These are phyloP conservation scores for Populus hybrid DNA, from an alignment of 441 rosid species.

Conservation along the genomic window DNA sequence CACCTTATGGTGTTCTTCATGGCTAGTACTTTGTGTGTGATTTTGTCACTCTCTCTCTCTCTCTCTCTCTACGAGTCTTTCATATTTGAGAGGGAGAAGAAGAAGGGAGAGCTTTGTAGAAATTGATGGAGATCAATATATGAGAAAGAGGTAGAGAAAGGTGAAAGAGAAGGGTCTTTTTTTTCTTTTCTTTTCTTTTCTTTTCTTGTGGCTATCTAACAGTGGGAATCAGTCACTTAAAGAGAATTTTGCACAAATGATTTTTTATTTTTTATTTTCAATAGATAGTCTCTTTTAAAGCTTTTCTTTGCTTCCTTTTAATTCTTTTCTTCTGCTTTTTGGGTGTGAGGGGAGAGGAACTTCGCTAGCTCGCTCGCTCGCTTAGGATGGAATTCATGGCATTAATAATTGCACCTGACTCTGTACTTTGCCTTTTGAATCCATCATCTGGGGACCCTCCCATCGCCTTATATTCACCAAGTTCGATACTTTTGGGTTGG, in stretches of 20 bases:
- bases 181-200: too few relatives aligned
- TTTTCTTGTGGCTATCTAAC: too few relatives aligned
- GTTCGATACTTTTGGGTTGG: slow-evolving; percentile 36
- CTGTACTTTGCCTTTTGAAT: slow-evolving; percentile 71
- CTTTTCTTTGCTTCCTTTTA: background rate
- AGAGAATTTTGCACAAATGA: too few relatives aligned
- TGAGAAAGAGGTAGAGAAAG: slow-evolving; percentile 7
- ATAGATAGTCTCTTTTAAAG: slow-evolving; percentile 9
- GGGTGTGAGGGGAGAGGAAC: background rate
- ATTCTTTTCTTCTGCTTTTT: background rate
- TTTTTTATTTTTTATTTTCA: too few relatives aligned
- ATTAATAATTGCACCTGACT: slow-evolving; percentile 73
- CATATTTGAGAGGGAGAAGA: too few relatives aligned
- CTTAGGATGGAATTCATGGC: slow-evolving; percentile 60
- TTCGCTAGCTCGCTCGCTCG: slow-evolving; percentile 14
- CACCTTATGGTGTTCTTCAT: too few relatives aligned
- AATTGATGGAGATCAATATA: background rate
- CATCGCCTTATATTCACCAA: slow-evolving; percentile 19
- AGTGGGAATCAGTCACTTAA: too few relatives aligned
- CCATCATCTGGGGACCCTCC: slow-evolving; percentile 58
- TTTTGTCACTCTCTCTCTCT: too few relatives aligned
- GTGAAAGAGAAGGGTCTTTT: slow-evolving; percentile 12
- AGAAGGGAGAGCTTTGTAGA: background rate
- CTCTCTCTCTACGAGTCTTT: too few relatives aligned
- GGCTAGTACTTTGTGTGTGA: too few relatives aligned